phyloP scores from a whole-genome alignment of 495 filamentous ascomycete genomes.

The Daldinia bambusicola region DNA sequence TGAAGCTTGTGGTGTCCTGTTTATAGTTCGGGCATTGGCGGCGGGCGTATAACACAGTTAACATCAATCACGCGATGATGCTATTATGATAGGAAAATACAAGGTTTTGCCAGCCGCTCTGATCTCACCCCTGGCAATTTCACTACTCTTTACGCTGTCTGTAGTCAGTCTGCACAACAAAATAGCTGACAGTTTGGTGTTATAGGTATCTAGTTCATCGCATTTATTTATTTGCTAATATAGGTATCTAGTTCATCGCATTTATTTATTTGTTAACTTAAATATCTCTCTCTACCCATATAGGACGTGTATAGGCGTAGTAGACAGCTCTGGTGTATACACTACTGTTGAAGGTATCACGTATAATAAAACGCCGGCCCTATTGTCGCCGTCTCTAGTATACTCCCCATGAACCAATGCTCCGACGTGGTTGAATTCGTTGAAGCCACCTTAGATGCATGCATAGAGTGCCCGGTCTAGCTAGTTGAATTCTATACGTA shows the following conservation, averaged over 20 bases:
- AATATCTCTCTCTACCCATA: background rate
- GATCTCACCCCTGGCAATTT: no score
- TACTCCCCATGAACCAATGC: conserved; percentile 26
- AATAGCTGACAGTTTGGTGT: no score
- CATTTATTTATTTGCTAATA: no score
- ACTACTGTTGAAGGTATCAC: conserved; percentile 49
- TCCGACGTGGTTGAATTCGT: conserved; percentile 41
- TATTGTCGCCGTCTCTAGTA: conserved; percentile 15
- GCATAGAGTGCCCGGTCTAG: conserved; percentile 17
- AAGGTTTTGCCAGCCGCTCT: no score
- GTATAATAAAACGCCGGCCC: conserved; percentile 25
- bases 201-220: no score
- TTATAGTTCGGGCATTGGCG: background rate
- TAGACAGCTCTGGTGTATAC: conserved; percentile 30
- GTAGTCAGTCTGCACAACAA: no score
- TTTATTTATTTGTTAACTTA: background rate
- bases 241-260: conserved; percentile 4
- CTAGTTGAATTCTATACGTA: conserved; percentile 17
- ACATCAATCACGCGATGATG: background rate
- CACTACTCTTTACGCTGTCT: no score
- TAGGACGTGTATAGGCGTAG: conserved; percentile 1
- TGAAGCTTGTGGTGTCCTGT: background rate
- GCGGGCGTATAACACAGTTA: background rate
- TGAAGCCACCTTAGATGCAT: conserved; percentile 21
- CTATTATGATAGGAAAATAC: background rate